A percentile compares a stretch with the other conserved stretches of the same genome.
phyloP scores from a whole-genome alignment of 208 protist genomes.

The Vickermania ingenoplastis region DNA sequence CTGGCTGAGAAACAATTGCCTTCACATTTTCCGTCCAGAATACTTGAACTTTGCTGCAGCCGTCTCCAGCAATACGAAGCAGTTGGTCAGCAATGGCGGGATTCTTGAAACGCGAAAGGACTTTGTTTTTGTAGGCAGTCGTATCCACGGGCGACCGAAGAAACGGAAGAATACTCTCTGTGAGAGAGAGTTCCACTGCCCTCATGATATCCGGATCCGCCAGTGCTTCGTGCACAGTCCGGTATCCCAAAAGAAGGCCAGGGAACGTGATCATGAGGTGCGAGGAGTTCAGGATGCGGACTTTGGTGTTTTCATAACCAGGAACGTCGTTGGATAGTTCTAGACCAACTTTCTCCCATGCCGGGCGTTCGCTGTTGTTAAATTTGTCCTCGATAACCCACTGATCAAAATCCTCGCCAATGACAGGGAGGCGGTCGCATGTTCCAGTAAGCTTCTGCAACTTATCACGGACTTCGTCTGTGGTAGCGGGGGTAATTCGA shows the following conservation, averaged over 20 bases:
- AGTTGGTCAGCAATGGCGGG: slow-evolving; percentile 25
- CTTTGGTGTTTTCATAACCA: slow-evolving; percentile 27
- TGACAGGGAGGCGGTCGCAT: slow-evolving; percentile 20
- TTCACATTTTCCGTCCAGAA: slow-evolving; percentile 27
- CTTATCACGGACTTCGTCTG: slow-evolving; percentile 11
- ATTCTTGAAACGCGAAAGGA: slow-evolving; percentile 23
- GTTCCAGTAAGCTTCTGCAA: slow-evolving; percentile 15
- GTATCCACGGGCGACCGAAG: slow-evolving; percentile 26
- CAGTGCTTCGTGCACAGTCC: slow-evolving; percentile 23
- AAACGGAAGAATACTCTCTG: slow-evolving; percentile 19
- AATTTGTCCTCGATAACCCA: slow-evolving; percentile 39
- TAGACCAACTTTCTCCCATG: slow-evolving; percentile 22
- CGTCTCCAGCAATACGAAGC: slow-evolving; percentile 23
- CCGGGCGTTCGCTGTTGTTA: slow-evolving; percentile 8
- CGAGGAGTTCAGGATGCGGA: slow-evolving; percentile 32
- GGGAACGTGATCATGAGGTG: slow-evolving; percentile 26
- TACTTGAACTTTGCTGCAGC: slow-evolving; percentile 31
- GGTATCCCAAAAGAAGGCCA: slow-evolving; percentile 23
- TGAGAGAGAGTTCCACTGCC: slow-evolving; percentile 13
- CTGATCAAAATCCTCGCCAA: slow-evolving; percentile 35
- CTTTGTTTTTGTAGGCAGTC: slow-evolving; percentile 21
- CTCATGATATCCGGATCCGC: slow-evolving; percentile 16
- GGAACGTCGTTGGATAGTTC: slow-evolving; percentile 21
- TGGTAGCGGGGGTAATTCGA: slow-evolving; percentile 26
- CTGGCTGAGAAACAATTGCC: slow-evolving; percentile 5